Evolutionary conservation across 78 protist species (phyloP).

Genomic region (Dictyostelium discoideum): DNA sequence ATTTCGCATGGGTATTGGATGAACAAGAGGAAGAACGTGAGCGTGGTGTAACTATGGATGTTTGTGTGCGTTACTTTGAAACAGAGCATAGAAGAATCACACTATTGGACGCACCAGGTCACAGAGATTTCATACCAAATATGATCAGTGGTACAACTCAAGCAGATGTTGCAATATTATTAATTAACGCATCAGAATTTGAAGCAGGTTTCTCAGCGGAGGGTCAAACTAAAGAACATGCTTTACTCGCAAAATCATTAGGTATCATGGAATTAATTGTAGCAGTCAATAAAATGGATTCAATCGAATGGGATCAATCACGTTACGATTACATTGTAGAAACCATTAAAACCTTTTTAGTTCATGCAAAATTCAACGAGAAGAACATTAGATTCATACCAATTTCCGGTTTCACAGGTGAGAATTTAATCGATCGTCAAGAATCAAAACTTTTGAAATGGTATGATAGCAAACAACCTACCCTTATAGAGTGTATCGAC

Average conservation of each 20-base stretch:
- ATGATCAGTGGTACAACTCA: constrained; percentile 97
- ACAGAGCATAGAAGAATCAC: constrained; percentile 86
- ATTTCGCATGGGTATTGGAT: constrained; percentile 99
- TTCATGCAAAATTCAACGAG: constrained; percentile 77
- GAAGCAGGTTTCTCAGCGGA: constrained; percentile 95
- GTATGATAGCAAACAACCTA: constrained; percentile 80
- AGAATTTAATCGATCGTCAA: constrained; percentile 76
- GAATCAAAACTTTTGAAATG: constrained; percentile 58
- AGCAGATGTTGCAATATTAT: constrained; percentile 96
- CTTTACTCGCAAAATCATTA: constrained; percentile 88
- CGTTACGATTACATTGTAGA: constrained; percentile 84
- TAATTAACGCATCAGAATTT: constrained; percentile 95
- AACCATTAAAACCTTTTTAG: constrained; percentile 76
- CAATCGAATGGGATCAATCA: constrained; percentile 65
- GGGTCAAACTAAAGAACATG: constrained; percentile 98
- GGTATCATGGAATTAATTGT: constrained; percentile 94
- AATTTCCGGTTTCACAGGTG: constrained; percentile 87
- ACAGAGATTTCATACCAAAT: constrained; percentile 97
- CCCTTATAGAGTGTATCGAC: constrained; percentile 76
- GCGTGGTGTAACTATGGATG: constrained; percentile 97
- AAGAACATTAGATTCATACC: constrained; percentile 79
- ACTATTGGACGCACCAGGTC: constrained; percentile 99
- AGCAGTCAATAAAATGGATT: constrained; percentile 96
- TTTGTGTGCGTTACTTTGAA: constrained; percentile 86
- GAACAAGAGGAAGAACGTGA: constrained; percentile 87